Base-by-base conservation (phyloP, 768 basidiomycete genomes). In the Boletus vinaceobasis region DNA sequence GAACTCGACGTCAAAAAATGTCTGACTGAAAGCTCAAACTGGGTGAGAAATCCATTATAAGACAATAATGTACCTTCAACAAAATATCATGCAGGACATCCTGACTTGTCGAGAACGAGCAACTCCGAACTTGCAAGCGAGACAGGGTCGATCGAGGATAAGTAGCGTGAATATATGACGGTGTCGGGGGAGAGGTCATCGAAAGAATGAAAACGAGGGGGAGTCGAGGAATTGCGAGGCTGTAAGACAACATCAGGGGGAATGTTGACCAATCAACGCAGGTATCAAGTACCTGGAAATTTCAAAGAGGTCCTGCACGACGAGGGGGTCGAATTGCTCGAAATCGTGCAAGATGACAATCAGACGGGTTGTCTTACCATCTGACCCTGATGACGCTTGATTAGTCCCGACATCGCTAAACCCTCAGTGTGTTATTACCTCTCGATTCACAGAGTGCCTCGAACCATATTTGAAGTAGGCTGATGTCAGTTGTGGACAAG, bases 281-380 rank as follows among this genome's bases (percentile, higher is more conserved):
- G n/a, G 38, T 14, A 31, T 13, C 45, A 65, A 31, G 57, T 48
- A 85, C 88, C 86, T 88, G 74, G 80, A 87, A 35, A 90, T 84
- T 50, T 86, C 78, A 39, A 90, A 81, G 17, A 90, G 62, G 60
- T 91, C 88, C 61, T 86, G 82, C 45, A 91, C 67, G 3, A 90
- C 76, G 2, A 58, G 50, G 0, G 80, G 70, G 52, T 88, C 87
- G 46, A 88, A 81, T 63, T 84, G 81, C 62, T 91, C 89, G 58
- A 92, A 89, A 52, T 88, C 85, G 52, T 89, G 87, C 21, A 91
- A 62, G 13, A 90, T 62, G 9, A 87, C 73, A 23, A 85, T 75
- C 4, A 91, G 76, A 36, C 76, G 78, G 11, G 63, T 68, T 5
- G 60, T 56, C 1, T 57, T 17, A 11, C 64, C 56, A 56, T 63